A percentile compares a stretch with the other conserved stretches of the same genome.
Conservation (phyloP, 2,329 filamentous ascomycete genomes). For the Colletotrichum sp. region DNA sequence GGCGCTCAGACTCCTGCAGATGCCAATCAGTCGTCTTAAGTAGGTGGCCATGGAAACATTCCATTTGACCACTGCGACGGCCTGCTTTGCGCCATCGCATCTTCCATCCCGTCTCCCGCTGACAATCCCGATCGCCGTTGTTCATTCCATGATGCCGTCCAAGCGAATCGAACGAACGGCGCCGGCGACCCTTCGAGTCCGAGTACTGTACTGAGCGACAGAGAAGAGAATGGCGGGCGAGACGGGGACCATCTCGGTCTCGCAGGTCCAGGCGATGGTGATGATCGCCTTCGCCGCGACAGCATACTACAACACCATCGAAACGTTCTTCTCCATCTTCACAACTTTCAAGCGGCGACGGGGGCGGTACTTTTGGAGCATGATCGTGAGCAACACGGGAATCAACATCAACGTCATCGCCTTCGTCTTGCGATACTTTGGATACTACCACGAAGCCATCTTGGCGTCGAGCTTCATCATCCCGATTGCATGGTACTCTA, state of each 20-base stretch:
- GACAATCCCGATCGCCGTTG: neutral
- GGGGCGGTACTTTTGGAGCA: constrained; percentile 28
- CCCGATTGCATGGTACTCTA: constrained; percentile 35
- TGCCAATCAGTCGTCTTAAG: neutral
- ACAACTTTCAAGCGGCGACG: constrained; percentile 23
- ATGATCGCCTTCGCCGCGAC: constrained; percentile 41
- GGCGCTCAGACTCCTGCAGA: neutral
- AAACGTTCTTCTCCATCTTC: constrained; percentile 26
- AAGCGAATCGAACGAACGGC: neutral
- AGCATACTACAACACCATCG: constrained; percentile 19
- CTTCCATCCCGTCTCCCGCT: constrained; percentile 4
- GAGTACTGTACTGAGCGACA: neutral
- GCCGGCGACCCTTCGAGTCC: neutral
- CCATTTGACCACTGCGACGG: neutral
- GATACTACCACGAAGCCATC: neutral
- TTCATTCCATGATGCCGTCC: constrained; percentile 6
- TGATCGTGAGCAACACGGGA: constrained; percentile 25
- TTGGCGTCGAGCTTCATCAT: constrained; percentile 41
- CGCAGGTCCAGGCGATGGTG: constrained; percentile 22
- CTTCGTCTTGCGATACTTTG: constrained; percentile 41
- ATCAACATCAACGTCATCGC: constrained; percentile 22
- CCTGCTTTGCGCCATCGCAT: neutral
- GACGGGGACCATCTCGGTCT: constrained; percentile 14
- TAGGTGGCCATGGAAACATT: neutral
- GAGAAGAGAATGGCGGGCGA: constrained; percentile 14